phyloP scores from a whole-genome alignment of 306 rosid genomes.

The Arachis hypogaea region DNA sequence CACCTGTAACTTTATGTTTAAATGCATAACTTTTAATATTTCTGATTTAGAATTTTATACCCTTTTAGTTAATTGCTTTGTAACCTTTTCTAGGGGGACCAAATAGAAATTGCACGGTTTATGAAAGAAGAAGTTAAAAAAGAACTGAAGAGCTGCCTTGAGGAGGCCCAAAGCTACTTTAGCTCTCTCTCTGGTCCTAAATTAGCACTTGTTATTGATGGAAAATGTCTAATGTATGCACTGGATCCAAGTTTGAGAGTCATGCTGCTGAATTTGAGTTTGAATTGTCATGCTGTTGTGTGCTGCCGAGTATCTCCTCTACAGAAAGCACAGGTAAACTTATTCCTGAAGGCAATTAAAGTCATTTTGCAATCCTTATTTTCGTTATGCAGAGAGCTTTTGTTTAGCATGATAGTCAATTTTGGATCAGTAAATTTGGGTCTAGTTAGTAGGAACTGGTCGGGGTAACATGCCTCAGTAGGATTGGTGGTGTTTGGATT shows the following conservation, averaged over 20 bases:
- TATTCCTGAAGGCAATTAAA: constrained; percentile 6
- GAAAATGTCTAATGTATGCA: constrained; percentile 92
- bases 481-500: constrained; percentile 10
- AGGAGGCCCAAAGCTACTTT: constrained; percentile 64
- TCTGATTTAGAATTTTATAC: neutral
- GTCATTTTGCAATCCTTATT: neutral
- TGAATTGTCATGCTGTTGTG: constrained; percentile 91
- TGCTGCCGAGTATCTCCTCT: constrained; percentile 99
- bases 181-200: constrained; percentile 60
- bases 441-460: constrained; percentile 4
- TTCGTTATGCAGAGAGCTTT: no score
- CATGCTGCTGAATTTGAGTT: constrained; percentile 78
- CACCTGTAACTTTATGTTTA: constrained; percentile 20
- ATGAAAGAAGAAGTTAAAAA: constrained; percentile 73
- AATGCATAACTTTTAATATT: constrained; percentile 18
- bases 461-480: constrained; percentile 15
- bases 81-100: constrained; percentile 72
- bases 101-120: constrained; percentile 89
- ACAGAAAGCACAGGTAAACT: constrained; percentile 94
- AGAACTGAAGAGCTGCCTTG: constrained; percentile 62
- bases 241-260: constrained; percentile 78
- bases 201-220: constrained; percentile 82
- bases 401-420: no score
- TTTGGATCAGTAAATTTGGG: neutral
- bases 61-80: constrained; percentile 20